Base-by-base conservation (phyloP, 2,329 filamentous ascomycete genomes). In the Aphanoascus verrucosus region DNA sequence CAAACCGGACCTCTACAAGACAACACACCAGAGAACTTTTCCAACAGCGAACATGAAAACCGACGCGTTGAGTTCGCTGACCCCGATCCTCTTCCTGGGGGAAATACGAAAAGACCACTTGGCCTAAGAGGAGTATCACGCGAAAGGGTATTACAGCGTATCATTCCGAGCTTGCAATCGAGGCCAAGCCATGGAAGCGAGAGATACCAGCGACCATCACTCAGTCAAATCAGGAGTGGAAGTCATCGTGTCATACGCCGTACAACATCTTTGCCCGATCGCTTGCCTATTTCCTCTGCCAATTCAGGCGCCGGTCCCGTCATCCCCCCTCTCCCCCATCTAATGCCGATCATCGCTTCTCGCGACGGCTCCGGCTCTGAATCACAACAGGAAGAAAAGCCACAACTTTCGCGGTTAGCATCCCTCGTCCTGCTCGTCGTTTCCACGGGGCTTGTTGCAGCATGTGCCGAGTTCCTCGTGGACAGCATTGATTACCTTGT, bases 381-480 rank as follows among this genome's bases (percentile, higher is more conserved):
- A 35, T 59, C 64, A 55, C 44, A 66, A 53, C 49, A 61, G 41
- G 64, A 61, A 2, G 64, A 54, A 23, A 60, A 65, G 44, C 58
- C 59, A 20, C 59, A 65, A 50, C 58, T 71, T 17, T 68, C 66
- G 23, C 64, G 62, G 19, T 58, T 67, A 2, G 69, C 79, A 0
- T 78, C 83, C 12, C 62, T 86, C 5, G 60, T 84, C n/a, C 72
- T 86, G 0, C 80, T 96, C 3, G 74, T 76, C 5, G 72, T 79
- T 14, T 83, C 85, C 0, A 95, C 88, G 3, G 84, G 83, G 40
- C 74, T 91, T 49, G 88, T 94, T 46, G 88, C 86, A 1, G 76
- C 93, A 35, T 93, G 87, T 61, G 82, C 80, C 8, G 81, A 84
- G 61, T 83, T 77, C 64, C 80, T 83, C 76, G 80, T 68, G 57